These are phyloP conservation scores for Rubroboletus satanas DNA, from an alignment of 768 basidiomycete genomes.

Conservation along the genomic window DNA sequence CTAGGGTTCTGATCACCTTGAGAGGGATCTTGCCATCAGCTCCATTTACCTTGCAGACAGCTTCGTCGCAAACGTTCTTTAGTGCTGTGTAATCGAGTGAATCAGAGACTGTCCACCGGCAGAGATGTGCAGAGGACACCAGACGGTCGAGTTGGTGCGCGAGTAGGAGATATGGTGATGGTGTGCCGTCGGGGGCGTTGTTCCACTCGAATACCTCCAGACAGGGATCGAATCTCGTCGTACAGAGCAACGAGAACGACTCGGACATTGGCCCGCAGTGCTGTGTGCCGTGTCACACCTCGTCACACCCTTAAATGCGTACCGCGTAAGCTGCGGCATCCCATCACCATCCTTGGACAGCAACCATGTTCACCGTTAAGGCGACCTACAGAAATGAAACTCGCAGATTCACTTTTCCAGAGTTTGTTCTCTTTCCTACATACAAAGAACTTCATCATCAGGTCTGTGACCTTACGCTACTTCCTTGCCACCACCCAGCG, in stretches of 20 bases:
- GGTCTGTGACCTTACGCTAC: constrained; percentile 37
- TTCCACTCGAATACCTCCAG: constrained; percentile 55
- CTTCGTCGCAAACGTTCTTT: constrained; percentile 42
- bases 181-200: constrained; percentile 42
- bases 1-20: constrained; percentile 17
- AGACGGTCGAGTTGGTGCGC: constrained; percentile 61
- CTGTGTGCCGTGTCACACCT: constrained; percentile 10
- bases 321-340: constrained; percentile 15
- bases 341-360: constrained; percentile 12
- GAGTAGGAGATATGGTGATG: constrained; percentile 61
- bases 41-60: constrained; percentile 32
- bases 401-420: constrained; percentile 59
- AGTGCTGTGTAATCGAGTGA: constrained; percentile 39
- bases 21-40: constrained; percentile 9
- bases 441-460: constrained; percentile 60
- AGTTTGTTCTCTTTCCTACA: constrained; percentile 53
- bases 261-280: constrained; percentile 9
- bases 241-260: constrained; percentile 41
- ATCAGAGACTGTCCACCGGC: constrained; percentile 45
- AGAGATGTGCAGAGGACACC: constrained; percentile 42
- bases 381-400: constrained; percentile 71
- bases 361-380: constrained; percentile 71
- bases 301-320: constrained; percentile 24
- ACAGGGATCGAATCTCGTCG: constrained; percentile 55
- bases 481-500: constrained; percentile 4